Conservation (phyloP, 2,329 filamentous ascomycete species). For the Epichloe brachyelytri region DNA sequence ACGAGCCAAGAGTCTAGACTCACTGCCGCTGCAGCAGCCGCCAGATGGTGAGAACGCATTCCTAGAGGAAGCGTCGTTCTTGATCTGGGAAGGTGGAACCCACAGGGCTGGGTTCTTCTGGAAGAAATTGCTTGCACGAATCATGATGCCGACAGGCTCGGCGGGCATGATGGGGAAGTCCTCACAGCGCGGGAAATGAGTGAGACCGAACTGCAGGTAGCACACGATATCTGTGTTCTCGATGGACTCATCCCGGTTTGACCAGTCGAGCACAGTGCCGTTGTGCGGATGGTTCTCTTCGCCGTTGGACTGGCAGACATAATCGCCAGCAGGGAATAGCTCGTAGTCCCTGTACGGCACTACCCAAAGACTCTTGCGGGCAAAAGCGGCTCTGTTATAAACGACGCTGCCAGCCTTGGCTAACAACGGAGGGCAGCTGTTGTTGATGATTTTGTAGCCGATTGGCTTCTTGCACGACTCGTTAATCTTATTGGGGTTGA, state of each 20-base stretch:
- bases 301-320: slow-evolving; percentile 32
- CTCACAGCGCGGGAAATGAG: slow-evolving; percentile 48
- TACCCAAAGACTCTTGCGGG: slow-evolving; percentile 28
- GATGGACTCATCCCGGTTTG: slow-evolving; percentile 32
- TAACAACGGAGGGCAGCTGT: slow-evolving; percentile 33
- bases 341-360: slow-evolving; percentile 29
- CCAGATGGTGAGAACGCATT: slow-evolving; percentile 8
- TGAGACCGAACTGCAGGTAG: slow-evolving; percentile 40
- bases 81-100: slow-evolving; percentile 28
- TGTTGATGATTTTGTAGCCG: slow-evolving; percentile 32
- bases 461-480: slow-evolving; percentile 27
- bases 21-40: slow-evolving; percentile 6
- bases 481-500: slow-evolving; percentile 30
- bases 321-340: slow-evolving; percentile 28
- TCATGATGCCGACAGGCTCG: slow-evolving; percentile 36
- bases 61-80: slow-evolving; percentile 18
- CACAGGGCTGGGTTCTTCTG: slow-evolving; percentile 37
- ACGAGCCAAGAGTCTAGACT: slow-evolving; percentile 8
- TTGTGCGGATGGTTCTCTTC: slow-evolving; percentile 14
- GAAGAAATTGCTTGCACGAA: slow-evolving; percentile 41
- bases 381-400: slow-evolving; percentile 27
- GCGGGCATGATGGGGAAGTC: slow-evolving; percentile 59
- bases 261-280: slow-evolving; percentile 31
- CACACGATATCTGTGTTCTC: slow-evolving; percentile 38
- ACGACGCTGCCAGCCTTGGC: slow-evolving; percentile 27